Base-by-base conservation (phyloP, 768 basidiomycete species). In the Tremella mesenterica region DNA sequence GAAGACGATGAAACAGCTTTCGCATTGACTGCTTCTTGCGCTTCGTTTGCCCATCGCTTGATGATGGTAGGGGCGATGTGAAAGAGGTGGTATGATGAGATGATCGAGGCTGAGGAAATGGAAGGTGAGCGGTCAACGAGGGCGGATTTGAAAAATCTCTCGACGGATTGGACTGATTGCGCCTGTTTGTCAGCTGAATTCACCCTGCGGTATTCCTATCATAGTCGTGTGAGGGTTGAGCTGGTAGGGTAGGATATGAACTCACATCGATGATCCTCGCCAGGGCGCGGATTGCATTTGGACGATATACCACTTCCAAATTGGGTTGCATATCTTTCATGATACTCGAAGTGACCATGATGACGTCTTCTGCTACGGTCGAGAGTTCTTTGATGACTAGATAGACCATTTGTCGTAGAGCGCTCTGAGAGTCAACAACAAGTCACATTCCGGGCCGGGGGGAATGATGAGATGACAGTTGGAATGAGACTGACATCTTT, bases 301-400 rank as follows among this genome's bases (percentile, higher is more conserved):
- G 88, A 50, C 95, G 81, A 75, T 99, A 99, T 57, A 99, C 90
- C 66, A 97, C 93, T 75, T 99, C 95, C 45, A 90, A 85, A 71
- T 95, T 96, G 50, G 92, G 86, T 68, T 99, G 95, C 90, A 97
- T 99, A 70, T 99, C 95, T 78, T 97, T 97, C 92, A 95, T 95
- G 74, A 99, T 96, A 67, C 90, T 95, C 73, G 85, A 88, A 9
- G 95, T 99, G 58, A 96, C 92, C 90, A 99, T 99, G 64, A 99
- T 95, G 26, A 97, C 90, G 78, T 97, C 93, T 74, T 99, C 91
- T 14, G 95, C 89, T n/a, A 86, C 85, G 30, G 81, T 83, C 26
- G 91, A 85, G 10, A 99, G 80, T 74, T 99, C 95, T 77, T 97
- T 99, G 77, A 99, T 96, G 48, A 93, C 87, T 55, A 99, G 80